Evolutionary conservation across 306 rosid species (phyloP), one percentile per base, ranked within the genome.

Genomic region (Vigna angularis): DNA sequence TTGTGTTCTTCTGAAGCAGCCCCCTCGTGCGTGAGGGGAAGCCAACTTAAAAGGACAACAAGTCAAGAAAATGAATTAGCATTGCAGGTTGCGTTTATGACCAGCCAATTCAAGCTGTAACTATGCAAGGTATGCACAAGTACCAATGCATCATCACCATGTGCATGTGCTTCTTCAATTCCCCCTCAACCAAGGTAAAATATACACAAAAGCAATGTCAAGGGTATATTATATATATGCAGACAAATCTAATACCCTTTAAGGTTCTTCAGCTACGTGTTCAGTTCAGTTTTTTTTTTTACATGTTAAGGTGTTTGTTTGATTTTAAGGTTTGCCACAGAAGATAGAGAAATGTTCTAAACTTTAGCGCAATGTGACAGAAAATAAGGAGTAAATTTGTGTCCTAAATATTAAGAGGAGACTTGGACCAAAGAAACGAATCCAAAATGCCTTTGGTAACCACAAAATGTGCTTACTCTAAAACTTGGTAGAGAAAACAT

Each of bases 1-100:
- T 81, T 78, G 76, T 72, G 89, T 73, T 80, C n/a, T 75, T 69
- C 61, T 22, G 2, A 58, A 83, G 83, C 91, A 85, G 32, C 20
- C 20, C 68, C 86, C 89, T 86, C 90, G 81, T 84, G 84, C 77
- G 36, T 63, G 73, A 58, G 79, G 74, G 70, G 36, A 78, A 9
- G 79, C 79, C 84, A 75, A 76, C 80, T 77, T 74, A 81, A 70
- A 83, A 83, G 79, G 80, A 58, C 84, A 66, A 58, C 82, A 66
- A 65, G 67, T 61, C 83, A 72, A 79, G 44, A 48, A 42, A 63
- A 62, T 45, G 32, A 45, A 40, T 44, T 49, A 49, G 14, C 72
- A 74, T 18, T 18, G 55, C 56, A 75, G 15, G 28, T 80, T 80
- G 79, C 68, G 64, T 77, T 53, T 13, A 66, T 45, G 57, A 77